Evolutionary conservation across 2,329 filamentous ascomycete species (phyloP).

Genomic region (Sarocladium kiliense): DNA sequence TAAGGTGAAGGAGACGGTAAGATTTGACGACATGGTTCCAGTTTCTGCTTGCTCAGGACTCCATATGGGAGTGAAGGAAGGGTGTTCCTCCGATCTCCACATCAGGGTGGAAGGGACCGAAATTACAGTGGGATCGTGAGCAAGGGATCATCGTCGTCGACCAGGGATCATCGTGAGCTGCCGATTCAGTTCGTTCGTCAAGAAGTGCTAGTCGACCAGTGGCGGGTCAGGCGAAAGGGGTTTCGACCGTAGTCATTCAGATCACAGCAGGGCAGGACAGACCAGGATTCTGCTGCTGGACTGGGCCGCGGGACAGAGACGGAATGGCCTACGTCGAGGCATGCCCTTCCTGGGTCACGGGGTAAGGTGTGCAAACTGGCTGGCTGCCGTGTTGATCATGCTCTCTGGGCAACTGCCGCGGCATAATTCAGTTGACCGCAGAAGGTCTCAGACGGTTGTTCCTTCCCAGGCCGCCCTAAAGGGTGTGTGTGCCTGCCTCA

Average conservation of each 20-base stretch:
- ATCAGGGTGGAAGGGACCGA: neutral
- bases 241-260: too few species aligned
- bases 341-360: neutral
- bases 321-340: neutral
- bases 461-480: too few species aligned
- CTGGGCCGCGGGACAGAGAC: too few species aligned
- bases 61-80: too few species aligned
- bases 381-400: neutral
- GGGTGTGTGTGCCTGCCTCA: too few species aligned
- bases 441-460: too few species aligned
- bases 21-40: neutral
- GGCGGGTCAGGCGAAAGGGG: slow-evolving; percentile 1
- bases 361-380: too few species aligned
- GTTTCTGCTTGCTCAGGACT: neutral
- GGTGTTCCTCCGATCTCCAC: neutral
- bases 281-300: neutral
- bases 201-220: neutral
- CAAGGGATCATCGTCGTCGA: slow-evolving; percentile 3
- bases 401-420: neutral
- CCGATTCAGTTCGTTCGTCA: neutral
- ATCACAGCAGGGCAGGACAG: too few species aligned
- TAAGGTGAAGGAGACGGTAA: neutral
- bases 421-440: neutral
- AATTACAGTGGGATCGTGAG: slow-evolving; percentile 2
- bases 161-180: slow-evolving; percentile 8